A percentile compares a stretch with the other conserved stretches of the same genome.
These are phyloP conservation scores for Penicillium sp. DNA, from an alignment of 2,329 filamentous ascomycete genomes.

Conservation along the genomic window DNA sequence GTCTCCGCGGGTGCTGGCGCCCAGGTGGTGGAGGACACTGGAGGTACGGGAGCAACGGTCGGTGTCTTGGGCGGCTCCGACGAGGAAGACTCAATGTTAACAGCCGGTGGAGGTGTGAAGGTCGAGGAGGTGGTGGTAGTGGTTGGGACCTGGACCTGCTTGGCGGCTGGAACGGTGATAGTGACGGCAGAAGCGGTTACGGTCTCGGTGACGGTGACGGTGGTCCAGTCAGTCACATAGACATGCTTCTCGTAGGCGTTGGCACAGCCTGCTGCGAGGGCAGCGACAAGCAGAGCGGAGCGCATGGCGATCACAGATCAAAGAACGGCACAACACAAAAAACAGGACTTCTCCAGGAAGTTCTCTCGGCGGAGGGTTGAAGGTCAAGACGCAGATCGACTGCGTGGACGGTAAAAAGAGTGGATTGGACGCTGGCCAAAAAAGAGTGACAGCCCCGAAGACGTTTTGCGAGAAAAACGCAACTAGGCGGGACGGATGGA, in stretches of 20 bases:
- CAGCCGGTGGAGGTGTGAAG: no score
- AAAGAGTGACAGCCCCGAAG: conserved; percentile 36
- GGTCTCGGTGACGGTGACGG: conserved; percentile 38
- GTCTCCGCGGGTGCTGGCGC: conserved; percentile 2
- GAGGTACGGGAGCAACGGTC: conserved; percentile 5
- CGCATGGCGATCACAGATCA: conserved; percentile 39
- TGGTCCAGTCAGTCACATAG: conserved; percentile 37
- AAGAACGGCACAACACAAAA: conserved; percentile 24
- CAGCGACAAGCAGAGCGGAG: conserved; percentile 35
- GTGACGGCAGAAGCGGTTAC: conserved; percentile 33
- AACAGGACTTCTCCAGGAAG: conserved; percentile 40
- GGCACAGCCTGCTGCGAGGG: conserved; percentile 36
- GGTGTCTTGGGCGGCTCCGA: conserved; percentile 12
- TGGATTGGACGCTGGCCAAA: conserved; percentile 22
- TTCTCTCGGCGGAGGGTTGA: conserved; percentile 9
- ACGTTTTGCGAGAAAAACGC: conserved; percentile 29
- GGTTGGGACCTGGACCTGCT: conserved; percentile 10
- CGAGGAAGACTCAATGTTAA: conserved; percentile 5
- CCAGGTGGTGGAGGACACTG: neutral
- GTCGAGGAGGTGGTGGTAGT: conserved; percentile 7
- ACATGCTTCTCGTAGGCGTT: conserved; percentile 36
- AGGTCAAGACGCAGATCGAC: conserved; percentile 36
- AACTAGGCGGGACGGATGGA: conserved; percentile 19
- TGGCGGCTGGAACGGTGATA: conserved; percentile 9
- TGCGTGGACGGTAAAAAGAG: conserved; percentile 25